Percentiles rank a stretch among this genome's conserved stretches.
phyloP scores from a whole-genome alignment of 2,329 filamentous ascomycete species.

The Chalaropsis thielavioides region DNA sequence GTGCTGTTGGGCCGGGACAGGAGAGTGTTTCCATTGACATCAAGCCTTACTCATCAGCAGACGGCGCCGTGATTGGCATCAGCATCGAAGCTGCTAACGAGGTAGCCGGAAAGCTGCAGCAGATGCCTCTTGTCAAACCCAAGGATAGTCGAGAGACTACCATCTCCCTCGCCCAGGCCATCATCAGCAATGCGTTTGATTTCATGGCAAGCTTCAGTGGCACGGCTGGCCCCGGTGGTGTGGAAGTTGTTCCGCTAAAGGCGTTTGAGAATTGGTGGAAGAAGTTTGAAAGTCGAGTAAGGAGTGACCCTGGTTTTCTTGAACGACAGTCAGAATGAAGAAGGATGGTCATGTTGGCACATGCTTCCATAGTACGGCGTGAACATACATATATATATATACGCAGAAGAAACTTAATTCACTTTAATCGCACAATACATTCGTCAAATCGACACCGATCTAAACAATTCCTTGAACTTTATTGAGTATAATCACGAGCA shows the following conservation, averaged over 20 bases:
- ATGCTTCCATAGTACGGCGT: too few species aligned
- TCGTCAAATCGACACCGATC: not conserved
- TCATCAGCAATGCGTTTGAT: conserved; percentile 96
- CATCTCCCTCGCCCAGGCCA: conserved; percentile 71
- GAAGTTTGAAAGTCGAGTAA: conserved; percentile 81
- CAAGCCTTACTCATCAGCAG: conserved; percentile 21
- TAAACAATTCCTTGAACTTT: not conserved
- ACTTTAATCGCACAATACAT: not conserved
- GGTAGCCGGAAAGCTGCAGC: conserved; percentile 56
- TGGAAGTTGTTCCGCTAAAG: conserved; percentile 84
- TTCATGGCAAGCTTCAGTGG: conserved; percentile 80
- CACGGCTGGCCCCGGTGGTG: conserved; percentile 42
- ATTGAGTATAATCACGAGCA: not conserved
- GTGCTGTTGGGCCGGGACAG: conserved; percentile 78
- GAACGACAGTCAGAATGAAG: conserved; percentile 40
- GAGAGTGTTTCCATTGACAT: conserved; percentile 86
- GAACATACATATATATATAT: not conserved
- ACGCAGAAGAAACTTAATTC: not conserved
- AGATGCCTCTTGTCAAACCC: conserved; percentile 34
- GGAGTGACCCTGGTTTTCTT: conserved; percentile 75
- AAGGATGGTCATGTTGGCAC: not conserved
- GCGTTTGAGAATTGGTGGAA: conserved; percentile 96
- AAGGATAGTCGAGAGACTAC: conserved; percentile 30
- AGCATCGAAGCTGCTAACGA: conserved; percentile 60
- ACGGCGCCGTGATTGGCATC: conserved; percentile 62